Evolutionary conservation across 805 yeast genomes (phyloP), one percentile per base, ranked within the genome.

Genomic region (Wickerhamomyces mucosus): DNA sequence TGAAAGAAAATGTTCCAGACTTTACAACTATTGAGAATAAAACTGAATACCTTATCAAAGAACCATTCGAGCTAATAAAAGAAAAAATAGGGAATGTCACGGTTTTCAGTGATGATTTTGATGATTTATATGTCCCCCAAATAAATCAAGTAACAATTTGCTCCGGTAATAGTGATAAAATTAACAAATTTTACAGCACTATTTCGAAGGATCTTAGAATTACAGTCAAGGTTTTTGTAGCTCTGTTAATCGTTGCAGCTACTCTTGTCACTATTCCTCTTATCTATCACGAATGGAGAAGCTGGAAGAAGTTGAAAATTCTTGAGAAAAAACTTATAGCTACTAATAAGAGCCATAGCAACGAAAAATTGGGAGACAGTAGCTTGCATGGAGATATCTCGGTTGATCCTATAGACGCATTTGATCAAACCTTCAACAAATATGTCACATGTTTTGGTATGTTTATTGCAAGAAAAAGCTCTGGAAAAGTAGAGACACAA

Each of bases 11-110:
- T 3, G 56, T 80, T 1, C 94, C 94, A 0, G 69, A 72, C 38
- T 84, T 84, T 50, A 71, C 68, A 3, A 64, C 67, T 7, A 76
- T 84, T 4, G 68, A 75, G 46, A 70, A 75, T 36, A 65, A 67
- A 15, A 75, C 92, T 0, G 64, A 72, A 26, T 34, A 48, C 0
- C 42, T 75, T 24, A 65, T 89, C 7, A 55, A 67, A 3, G 46
- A 42, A 3, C 96, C 96, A 0, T 82, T 85, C 45, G 63, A 64
- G 1, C 36, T 47, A 10, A 51, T 80, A 3, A 59, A 65, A 26
- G 39, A 48, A 2, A 57, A 63, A 30, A 48, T 79, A 1, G 51
- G 60, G 2, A 52, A 61, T 34, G 35, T 51, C 1, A 47, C 62
- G 2, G 15, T 43, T 7, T 12, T 41, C 4, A 23, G 24, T 6